A percentile compares a stretch with the other conserved stretches of the same genome.
phyloP scores from a whole-genome alignment of 1,139 yeast genomes.

The Scheffersomyces quercinus region DNA sequence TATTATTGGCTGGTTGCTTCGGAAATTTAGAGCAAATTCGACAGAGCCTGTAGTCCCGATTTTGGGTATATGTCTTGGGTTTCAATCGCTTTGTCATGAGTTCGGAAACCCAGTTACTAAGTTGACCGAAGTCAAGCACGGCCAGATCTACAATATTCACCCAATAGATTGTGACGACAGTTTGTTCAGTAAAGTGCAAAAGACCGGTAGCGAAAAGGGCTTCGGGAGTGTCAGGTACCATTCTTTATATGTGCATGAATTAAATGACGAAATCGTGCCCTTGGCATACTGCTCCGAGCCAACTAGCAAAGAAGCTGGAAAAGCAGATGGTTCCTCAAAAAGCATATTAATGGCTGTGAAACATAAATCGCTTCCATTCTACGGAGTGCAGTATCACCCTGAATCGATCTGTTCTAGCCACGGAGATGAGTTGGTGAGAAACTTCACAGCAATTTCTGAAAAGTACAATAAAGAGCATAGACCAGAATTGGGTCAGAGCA shows the following conservation, averaged over 20 bases:
- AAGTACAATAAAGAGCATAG: constrained; percentile 29
- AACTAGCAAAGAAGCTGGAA: constrained; percentile 11
- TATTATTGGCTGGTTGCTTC: constrained; percentile 57
- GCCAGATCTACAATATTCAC: constrained; percentile 66
- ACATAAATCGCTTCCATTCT: constrained; percentile 65
- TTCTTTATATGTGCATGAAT: constrained; percentile 63
- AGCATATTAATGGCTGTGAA: constrained; percentile 77
- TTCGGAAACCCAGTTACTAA: constrained; percentile 59
- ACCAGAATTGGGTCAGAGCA: constrained; percentile 4
- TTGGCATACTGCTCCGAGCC: constrained; percentile 54
- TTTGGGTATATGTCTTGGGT: constrained; percentile 91
- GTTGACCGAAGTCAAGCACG: constrained; percentile 71
- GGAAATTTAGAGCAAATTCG: constrained; percentile 9
- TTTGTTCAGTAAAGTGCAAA: constrained; percentile 31
- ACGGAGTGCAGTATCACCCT: constrained; percentile 96
- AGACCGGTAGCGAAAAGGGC: constrained; percentile 17
- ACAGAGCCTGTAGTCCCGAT: constrained; percentile 52
- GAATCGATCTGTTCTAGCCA: constrained; percentile 83
- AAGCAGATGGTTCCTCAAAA: constrained; percentile 18
- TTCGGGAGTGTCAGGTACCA: constrained; percentile 86
- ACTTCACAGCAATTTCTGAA: constrained; percentile 61
- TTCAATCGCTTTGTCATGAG: constrained; percentile 76
- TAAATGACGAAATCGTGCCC: constrained; percentile 42
- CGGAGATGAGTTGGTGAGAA: constrained; percentile 60
- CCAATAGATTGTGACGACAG: constrained; percentile 31